A percentile compares a stretch with the other conserved stretches of the same genome.
phyloP scores from a whole-genome alignment of 805 yeast genomes.

The Saccharomyces eubayanus region DNA sequence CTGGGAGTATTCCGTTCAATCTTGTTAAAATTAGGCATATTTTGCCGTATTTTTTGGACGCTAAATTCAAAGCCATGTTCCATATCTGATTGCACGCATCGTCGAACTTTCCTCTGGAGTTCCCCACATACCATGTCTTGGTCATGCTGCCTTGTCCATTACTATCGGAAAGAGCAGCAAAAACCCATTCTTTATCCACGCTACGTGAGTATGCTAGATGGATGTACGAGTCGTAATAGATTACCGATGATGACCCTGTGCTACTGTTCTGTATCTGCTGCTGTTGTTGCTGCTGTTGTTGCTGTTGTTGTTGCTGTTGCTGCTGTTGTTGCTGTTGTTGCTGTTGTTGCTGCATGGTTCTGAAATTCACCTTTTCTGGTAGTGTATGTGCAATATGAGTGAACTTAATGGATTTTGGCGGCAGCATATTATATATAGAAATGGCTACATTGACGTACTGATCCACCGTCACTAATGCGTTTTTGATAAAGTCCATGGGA shows the following conservation, averaged over 20 bases:
- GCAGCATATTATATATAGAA: conserved; percentile 49
- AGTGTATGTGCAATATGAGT: conserved; percentile 35
- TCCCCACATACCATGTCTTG: conserved; percentile 53
- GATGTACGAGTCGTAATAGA: conserved; percentile 54
- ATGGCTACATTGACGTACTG: conserved; percentile 38
- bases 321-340: conserved; percentile 39
- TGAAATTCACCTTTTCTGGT: conserved; percentile 38
- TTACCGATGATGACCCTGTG: conserved; percentile 13
- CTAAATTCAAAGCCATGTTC: conserved; percentile 44
- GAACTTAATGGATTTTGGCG: conserved; percentile 25
- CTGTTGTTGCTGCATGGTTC: conserved; percentile 32
- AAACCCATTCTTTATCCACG: conserved; percentile 72
- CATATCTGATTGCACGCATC: conserved; percentile 60
- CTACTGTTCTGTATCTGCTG: conserved; percentile 34
- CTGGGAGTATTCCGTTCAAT: conserved; percentile 65
- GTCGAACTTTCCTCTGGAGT: conserved; percentile 36
- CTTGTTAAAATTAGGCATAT: conserved; percentile 58
- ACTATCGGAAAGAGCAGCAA: conserved; percentile 86
- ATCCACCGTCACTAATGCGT: conserved; percentile 26
- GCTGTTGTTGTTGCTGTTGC: conserved; percentile 1
- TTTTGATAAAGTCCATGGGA: conserved; percentile 36
- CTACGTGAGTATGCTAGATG: conserved; percentile 85
- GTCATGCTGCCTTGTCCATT: conserved; percentile 55
- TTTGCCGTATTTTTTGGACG: conserved; percentile 40
- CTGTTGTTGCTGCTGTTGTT: conserved; percentile 21